These are phyloP conservation scores for Botrytis sinoallii DNA, from an alignment of 2,329 filamentous ascomycete genomes.

Conservation along the genomic window DNA sequence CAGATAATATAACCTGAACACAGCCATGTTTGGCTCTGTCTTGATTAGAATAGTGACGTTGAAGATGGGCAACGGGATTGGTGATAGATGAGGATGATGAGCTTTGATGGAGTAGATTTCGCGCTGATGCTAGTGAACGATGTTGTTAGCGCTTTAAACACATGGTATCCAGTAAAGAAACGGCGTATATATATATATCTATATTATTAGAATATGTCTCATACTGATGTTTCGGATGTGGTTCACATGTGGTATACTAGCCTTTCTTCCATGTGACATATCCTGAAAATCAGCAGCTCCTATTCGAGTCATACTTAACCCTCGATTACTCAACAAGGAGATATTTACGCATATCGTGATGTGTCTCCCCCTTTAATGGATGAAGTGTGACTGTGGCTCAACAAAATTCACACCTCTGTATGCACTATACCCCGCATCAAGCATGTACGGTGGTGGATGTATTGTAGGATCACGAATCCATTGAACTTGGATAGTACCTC, in stretches of 20 bases:
- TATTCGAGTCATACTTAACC: neutral
- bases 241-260: neutral
- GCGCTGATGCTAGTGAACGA: neutral
- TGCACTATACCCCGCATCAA: neutral
- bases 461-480: neutral
- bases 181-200: neutral
- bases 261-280: neutral
- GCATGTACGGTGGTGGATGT: neutral
- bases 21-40: neutral
- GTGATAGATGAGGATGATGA: neutral
- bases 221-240: neutral
- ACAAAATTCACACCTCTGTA: neutral
- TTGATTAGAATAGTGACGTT: neutral
- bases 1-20: neutral
- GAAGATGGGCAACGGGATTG: neutral
- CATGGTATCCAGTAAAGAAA: neutral
- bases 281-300: neutral
- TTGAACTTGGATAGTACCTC: too few species aligned
- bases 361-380: neutral
- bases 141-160: neutral
- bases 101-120: neutral
- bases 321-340: neutral
- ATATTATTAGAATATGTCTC: neutral
- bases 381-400: neutral
- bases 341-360: neutral